Evolutionary conservation across 202 grass and related monocot genomes (phyloP), one percentile per base, ranked within the genome.

Genomic region (Musa balbisiana): DNA sequence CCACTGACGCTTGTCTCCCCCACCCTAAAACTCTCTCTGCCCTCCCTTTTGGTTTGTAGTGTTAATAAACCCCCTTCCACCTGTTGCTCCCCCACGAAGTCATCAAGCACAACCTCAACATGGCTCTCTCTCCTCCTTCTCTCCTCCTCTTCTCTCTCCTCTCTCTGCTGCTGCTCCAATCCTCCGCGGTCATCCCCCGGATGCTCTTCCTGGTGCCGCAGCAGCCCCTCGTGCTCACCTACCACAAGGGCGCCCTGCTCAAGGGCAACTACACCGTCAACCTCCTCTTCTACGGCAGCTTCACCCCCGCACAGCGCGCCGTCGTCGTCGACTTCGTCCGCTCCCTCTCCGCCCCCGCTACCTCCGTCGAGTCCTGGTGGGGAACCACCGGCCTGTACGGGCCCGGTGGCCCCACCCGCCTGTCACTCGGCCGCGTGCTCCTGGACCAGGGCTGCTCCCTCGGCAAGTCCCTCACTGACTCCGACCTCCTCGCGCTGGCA

Each of bases 221-320:
- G 3, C 85, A 29, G 56, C 84, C 80, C 21, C 80, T 89, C 51
- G 85, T 85, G 70, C 83, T 97, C 73, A 85, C 67, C 51, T 97
- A 97, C 88, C 93, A 97, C 79, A 93, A 91, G 74, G 93, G 93
- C 8, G 90, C 90, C 1, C 88, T 97, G 21, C 93, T 93, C 50
- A 67, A 84, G 0, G 93, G 93, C 26, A 80, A 26, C 58, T 84
- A 91, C 64, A 15, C 64, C 27, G 12, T 67, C 27, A 15, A 26
- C 14, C 25, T 67, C 26, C 14, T 67, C 25, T 67, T 26, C 25
- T 67, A 67, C 24, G 64, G 64, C 25, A 33, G 1, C 3, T 67
- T 67, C 27, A 67, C 10, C 11, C n/a, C 64, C 27, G 27, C 25
- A 0, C 64, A 67, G 71, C 88, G 90, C 8, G 86, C 90, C n/a